Evolutionary conservation across 169 alveolate genomes (phyloP), one percentile per base, ranked within the genome.

Genomic region (Cryptosporidium baileyi): DNA sequence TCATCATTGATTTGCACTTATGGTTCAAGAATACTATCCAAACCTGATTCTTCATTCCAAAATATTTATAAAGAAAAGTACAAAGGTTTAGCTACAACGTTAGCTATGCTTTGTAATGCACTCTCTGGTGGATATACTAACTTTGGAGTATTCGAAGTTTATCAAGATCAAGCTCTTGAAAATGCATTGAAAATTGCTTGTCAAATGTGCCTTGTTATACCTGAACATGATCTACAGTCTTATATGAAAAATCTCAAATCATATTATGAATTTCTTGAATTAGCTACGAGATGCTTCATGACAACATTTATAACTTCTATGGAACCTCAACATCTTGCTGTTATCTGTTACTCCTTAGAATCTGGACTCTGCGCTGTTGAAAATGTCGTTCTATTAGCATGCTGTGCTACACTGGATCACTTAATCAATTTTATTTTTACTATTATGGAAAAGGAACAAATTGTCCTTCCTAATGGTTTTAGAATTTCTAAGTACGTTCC

Each of bases 111-210:
- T 57, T 92, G 94, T 74, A 95, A 95, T 91, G 95, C 96, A 43
- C 92, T 96, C 30, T 94, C 94, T 36, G 98, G 98, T 4, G 95
- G 94, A 74, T 96, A 95, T 80, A 94, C 94, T 51, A 95, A 94
- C 89, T 96, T 95, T 88, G 98, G 97, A 0, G 96, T 96, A 34
- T 96, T 96, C 32, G 98, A 96, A 89, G 91, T 96, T 22, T 96
- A 96, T 88, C 95, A 95, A 34, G 98, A 96, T 85, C 94, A 91
- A 54, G 91, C 96, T 54, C 90, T 96, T 80, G 94, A 93, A 63
- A 92, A 93, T 67, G 94, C 97, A 9, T 91, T 96, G 43, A 89
- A 90, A 36, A 91, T 96, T 63, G 96, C 97, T 11, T 90, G 94
- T 89, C 89, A 91, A 81, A 90, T 96, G 93, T 94, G 97, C 80